Evolutionary conservation across 2,329 filamentous ascomycete species (phyloP), one percentile per base, ranked within the genome.

Genomic region (Hymenoscyphus infarciens): DNA sequence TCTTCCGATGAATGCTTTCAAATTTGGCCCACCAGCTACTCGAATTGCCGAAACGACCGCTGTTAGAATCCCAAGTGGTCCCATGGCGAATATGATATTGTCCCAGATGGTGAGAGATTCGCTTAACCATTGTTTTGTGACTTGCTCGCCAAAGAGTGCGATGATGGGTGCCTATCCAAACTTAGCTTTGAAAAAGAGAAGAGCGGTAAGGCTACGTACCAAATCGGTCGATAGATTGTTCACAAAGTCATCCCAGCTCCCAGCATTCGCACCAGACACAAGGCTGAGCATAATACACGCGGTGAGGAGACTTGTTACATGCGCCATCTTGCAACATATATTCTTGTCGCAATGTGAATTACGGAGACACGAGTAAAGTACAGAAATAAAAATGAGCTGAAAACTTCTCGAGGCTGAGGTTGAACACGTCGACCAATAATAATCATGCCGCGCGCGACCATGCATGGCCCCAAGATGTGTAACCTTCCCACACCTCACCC

Each of bases 51-150:
- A 75, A 0, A 81, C 76, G 0, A 81, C 71, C 0, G 74, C 73
- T 0, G 80, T 82, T 13, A 81, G 64, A 2, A 81, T 77, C 0
- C 80, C 78, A 1, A 82, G 61, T 0, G 80, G 81, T 0, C 75
- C 79, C 57, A 81, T 73, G 0, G 80, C 76, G n/a, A 83, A 75
- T 3, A 80, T 76, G 1, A 82, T 68, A 42, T 77, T 76, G 49
- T 82, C 81, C 0, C 77, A 67, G 55, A 74, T 70, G 1, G 71
- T 74, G 2, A 77, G 72, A 0, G 76, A 76, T 38, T 80, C 75
- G 56, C 77, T 80, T 27, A 82, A 74, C 60, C 79, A 82, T 66
- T 82, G 80, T 68, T 77, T 81, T 0, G 79, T 78, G 3, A 80
- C 75, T 22, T 75, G 72, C 49, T 82, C 79, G 0, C 79, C 80